Evolutionary conservation across 768 basidiomycete genomes (phyloP), one percentile per base, ranked within the genome.

Genomic region (Russula ochroleuca): DNA sequence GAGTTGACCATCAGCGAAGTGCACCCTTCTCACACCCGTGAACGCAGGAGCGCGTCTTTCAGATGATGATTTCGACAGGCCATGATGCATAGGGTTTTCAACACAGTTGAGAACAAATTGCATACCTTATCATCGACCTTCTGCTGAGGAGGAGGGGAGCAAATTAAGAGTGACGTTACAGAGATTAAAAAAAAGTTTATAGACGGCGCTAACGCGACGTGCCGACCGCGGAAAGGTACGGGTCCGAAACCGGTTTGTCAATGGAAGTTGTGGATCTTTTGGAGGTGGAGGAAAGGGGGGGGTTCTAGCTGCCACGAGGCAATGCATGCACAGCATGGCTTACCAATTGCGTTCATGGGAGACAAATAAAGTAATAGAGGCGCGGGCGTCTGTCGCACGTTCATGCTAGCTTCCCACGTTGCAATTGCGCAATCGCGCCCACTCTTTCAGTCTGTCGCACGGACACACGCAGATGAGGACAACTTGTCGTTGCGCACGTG

Each of bases 261-360:
- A 37, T 35, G 15, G 49, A 19, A 11, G 40, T 21, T 8, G 33
- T n/a, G 7, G 38, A 41, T 57, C 49, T 43, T 37, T 48, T 62
- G 55, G 23, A 38, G 5, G 37, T 1, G 37, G 52, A 38, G 21
- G 17, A 19, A 31, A 31, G n/a, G 53, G 23, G 23, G 25, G 38
- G 11, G 50, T 63, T 51, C 62, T 57, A 58, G 35, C 45, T 47
- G 51, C 35, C 62, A 59, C 51, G 57, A 58, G 62, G 60, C 43
- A 19, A 6, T 0, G 59, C 17, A 14, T 53, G 33, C 35, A 61
- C 41, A 54, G 51, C 62, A 28, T 40, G 41, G 50, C 15, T 38
- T 52, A 38, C 41, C 41, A 37, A 37, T 50, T 50, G 49, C 9
- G 55, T 57, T 49, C 47, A 35, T 6, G 10, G 28, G 13, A 17